Evolutionary conservation across 345 rosid genomes (phyloP), one percentile per base, ranked within the genome.

Genomic region (Arabidopsis suecica): DNA sequence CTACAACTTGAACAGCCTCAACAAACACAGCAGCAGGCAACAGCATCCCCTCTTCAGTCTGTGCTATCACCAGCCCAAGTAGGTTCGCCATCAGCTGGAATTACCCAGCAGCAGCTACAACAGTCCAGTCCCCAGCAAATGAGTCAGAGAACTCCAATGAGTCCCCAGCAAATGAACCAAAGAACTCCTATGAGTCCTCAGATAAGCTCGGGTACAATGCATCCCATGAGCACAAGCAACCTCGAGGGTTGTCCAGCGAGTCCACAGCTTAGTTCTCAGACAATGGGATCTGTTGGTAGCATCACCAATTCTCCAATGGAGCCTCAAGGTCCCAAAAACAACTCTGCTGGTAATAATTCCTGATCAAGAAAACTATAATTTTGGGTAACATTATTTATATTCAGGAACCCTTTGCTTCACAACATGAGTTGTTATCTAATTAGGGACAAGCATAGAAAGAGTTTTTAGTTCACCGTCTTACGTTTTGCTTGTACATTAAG

Each of bases 221-320:
- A 91, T 68, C 86, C 86, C 53, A 65, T 87, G 81, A 88, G 89
- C 80, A 84, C 90, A 22, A 88, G 92, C 76, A 93, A 89, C 79
- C 87, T 87, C 11, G 98, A 90, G 64, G 84, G 81, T 30, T 85
- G 96, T 79, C 98, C 99, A 14, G 88, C 95, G 11, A 96, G 99
- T 74, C 99, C 99, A 16, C 98, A 95, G 80, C 77, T 89, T 77
- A 95, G 98, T 75, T 90, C 97, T 66, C 96, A 92, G 85, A 90
- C 98, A 71, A 85, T 63, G 93, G 96, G 96, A 68, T 93, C 97
- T 0, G 98, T 86, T 68, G 91, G 94, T 83, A 96, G 97, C 81
- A 91, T 96, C 56, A 56, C 88, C 50, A 88, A 91, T 80, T 93
- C 99, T 49, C 93, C 99, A 3, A 88, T 89, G 96, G 99, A 96